phyloP scores from a whole-genome alignment of 371 early-diverging fungal species.

The Actinomortierella wolfii region DNA sequence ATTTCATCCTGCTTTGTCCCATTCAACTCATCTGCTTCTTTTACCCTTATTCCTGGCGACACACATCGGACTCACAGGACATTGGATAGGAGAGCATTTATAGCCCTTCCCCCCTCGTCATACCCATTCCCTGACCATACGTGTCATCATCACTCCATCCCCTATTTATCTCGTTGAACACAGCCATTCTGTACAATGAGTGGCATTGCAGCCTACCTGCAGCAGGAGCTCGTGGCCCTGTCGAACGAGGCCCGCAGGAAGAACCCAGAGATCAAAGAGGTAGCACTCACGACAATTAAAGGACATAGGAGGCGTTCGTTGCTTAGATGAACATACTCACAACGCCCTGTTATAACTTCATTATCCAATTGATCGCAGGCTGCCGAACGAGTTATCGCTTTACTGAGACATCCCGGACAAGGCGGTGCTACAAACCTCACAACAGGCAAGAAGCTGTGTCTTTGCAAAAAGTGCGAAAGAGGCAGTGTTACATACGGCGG shows the following conservation, averaged over 20 bases:
- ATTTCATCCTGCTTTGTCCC: too few species aligned
- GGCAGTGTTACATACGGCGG: conserved; percentile 50
- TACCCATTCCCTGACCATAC: too few species aligned
- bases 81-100: too few species aligned
- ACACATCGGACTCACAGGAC: too few species aligned
- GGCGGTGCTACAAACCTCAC: conserved; percentile 59
- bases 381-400: conserved; percentile 62
- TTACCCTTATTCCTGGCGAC: too few species aligned
- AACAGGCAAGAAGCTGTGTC: conserved; percentile 43
- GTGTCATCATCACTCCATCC: too few species aligned
- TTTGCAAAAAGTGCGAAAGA: conserved; percentile 51
- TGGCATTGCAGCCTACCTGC: conserved; percentile 67
- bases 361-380: conserved; percentile 49
- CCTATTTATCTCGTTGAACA: too few species aligned
- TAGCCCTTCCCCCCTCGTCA: too few species aligned
- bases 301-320: too few species aligned
- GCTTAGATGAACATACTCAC: neutral
- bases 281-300: conserved; percentile 53
- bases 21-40: too few species aligned
- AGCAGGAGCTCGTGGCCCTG: conserved; percentile 84
- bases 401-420: conserved; percentile 63
- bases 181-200: too few species aligned
- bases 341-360: too few species aligned
- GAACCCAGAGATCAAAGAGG: conserved; percentile 96
- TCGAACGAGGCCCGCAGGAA: conserved; percentile 90